Evolutionary conservation across 352 stramenopile genomes (phyloP).

Genomic region (Pythium chondricola): DNA sequence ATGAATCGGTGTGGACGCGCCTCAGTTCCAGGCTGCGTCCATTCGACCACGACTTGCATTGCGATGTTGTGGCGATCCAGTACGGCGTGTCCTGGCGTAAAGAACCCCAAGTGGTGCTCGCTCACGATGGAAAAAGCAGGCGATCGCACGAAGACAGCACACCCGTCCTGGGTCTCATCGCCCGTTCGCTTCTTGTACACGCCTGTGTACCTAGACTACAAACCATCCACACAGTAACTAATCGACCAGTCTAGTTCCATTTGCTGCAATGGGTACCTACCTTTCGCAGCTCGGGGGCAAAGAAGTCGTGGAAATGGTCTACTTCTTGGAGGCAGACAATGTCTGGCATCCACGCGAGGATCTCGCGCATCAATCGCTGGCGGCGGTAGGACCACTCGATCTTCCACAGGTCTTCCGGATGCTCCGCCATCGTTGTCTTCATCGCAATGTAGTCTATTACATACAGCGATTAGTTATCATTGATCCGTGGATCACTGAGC

Average conservation of each 20-base stretch:
- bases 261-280: no score
- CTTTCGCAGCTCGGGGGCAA: constrained; percentile 51
- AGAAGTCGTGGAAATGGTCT: constrained; percentile 68
- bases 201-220: no score
- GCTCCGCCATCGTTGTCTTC: constrained; percentile 19
- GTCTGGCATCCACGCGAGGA: constrained; percentile 35
- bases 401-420: constrained; percentile 30
- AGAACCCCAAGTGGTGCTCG: constrained; percentile 39
- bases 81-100: constrained; percentile 30
- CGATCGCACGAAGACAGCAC: constrained; percentile 56
- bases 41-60: constrained; percentile 37
- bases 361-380: constrained; percentile 41
- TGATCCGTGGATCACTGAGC: not conserved
- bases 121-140: constrained; percentile 37
- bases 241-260: no score
- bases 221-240: no score
- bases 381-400: constrained; percentile 55
- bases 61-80: constrained; percentile 61
- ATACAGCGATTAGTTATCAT: no score
- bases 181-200: constrained; percentile 33
- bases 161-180: constrained; percentile 52
- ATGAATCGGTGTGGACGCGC: constrained; percentile 27
- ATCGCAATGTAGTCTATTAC: constrained; percentile 58
- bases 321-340: constrained; percentile 68
- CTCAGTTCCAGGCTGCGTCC: constrained; percentile 7